Evolutionary conservation across 2,329 filamentous ascomycete genomes (phyloP).

Genomic region (Arthrobotrys musiformis): DNA sequence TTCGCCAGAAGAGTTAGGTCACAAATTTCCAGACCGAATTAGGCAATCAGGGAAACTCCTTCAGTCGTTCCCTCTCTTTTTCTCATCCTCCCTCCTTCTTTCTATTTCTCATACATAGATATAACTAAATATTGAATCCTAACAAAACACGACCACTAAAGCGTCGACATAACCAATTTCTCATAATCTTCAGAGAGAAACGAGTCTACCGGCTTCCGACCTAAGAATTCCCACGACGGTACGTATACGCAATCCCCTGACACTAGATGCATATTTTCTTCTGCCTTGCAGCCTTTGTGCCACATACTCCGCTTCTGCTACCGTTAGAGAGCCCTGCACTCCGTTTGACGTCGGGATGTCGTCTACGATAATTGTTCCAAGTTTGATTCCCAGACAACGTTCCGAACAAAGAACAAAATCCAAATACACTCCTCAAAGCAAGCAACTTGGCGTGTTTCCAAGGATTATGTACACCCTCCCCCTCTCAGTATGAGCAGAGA

Average conservation of each 20-base stretch:
- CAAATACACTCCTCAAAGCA: neutral
- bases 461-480: neutral
- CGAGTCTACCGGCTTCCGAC: neutral
- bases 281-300: slow-evolving; percentile 5
- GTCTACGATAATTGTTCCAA: neutral
- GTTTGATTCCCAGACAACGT: neutral
- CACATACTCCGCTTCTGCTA: neutral
- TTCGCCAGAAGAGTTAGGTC: neutral
- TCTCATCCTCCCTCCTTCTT: neutral
- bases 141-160: neutral
- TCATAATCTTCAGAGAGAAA: neutral
- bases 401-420: slow-evolving; percentile 8
- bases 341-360: neutral
- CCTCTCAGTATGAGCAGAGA: neutral
- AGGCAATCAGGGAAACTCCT: too few species aligned
- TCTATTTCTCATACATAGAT: too few species aligned
- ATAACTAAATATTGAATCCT: neutral
- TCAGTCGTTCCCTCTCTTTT: too few species aligned
- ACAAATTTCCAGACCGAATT: too few species aligned
- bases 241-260: neutral
- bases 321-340: neutral
- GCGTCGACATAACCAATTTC: neutral
- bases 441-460: neutral
- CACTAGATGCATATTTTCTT: neutral
- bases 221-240: neutral